Conservation (phyloP, 345 rosid species). For the Lumnitzera racemosa region DNA sequence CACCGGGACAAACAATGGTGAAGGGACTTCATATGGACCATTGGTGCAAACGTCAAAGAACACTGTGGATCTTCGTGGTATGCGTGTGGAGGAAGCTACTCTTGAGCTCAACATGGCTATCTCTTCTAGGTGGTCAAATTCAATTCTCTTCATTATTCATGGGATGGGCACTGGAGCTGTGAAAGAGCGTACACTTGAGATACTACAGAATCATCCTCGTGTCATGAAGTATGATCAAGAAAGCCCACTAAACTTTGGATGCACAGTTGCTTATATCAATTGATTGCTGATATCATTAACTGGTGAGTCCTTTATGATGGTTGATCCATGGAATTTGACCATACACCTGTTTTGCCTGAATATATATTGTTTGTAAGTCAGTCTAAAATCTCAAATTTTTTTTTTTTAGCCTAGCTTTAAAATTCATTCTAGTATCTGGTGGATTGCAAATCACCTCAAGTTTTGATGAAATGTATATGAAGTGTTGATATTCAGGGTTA, state of each 20-base stretch:
- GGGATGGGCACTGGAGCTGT: constrained; percentile 80
- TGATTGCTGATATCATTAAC: constrained; percentile 14
- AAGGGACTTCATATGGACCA: constrained; percentile 28
- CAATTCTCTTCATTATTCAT: constrained; percentile 65
- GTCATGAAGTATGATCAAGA: constrained; percentile 62
- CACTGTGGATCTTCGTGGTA: constrained; percentile 74
- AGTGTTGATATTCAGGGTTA: no score
- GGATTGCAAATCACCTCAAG: no score
- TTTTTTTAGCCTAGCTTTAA: no score
- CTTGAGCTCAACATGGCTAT: constrained; percentile 59
- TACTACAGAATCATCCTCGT: constrained; percentile 47
- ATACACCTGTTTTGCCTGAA: no score
- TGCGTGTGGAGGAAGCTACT: constrained; percentile 75
- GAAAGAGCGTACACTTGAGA: constrained; percentile 55
- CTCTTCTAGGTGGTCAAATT: constrained; percentile 32
- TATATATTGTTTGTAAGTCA: no score
- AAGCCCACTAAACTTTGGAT: constrained; percentile 72
- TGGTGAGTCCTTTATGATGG: constrained; percentile 4
- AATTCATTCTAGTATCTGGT: no score
- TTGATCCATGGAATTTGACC: constrained; percentile 3
- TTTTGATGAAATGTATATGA: no score
- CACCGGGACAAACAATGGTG: constrained; percentile 17
- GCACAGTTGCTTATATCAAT: constrained; percentile 83
- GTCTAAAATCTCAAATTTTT: no score
- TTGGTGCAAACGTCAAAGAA: constrained; percentile 65